Evolutionary conservation across 345 rosid genomes (phyloP), one percentile per base, ranked within the genome.

Genomic region (Psidium friedrichsthalianum): DNA sequence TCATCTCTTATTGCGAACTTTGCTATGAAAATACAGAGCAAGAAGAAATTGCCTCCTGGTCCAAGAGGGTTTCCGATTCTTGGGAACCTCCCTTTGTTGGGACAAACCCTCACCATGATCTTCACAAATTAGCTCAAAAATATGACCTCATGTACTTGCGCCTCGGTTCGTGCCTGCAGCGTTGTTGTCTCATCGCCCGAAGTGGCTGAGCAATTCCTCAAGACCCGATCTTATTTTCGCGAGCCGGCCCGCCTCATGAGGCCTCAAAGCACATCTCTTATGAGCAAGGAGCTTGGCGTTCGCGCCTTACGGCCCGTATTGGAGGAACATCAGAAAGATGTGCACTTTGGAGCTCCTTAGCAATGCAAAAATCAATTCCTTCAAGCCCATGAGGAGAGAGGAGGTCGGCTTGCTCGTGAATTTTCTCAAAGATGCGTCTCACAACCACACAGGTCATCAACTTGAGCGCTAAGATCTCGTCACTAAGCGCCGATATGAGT

Each of bases 321-420:
- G 95, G 95, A 86, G 92, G 21, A 86, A 84, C 44, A 59, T 85
- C 15, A 90, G 94, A 47, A 93, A 92, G 87, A 86, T 91, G 89
- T 93, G 95, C 84, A 90, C 91, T 1, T 61, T 93, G 0, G 89
- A 91, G 87, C 85, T 92, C 76, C 90, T 91, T 11, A 90, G 88
- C 85, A 74, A 36, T 80, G 82, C 22, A 3, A 91, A 93, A 61
- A 86, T 92, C 29, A 85, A 82, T 8, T 85, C 90, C 53, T 92
- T 93, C 83, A 82, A 3, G 85, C 5, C 82, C 47, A 83, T 87
- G 86, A 88, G 93, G 54, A 90, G 86, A 56, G 88, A 93, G 76
- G 91, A 90, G 87, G 83, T 93, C 5, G 85, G 85, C n/a, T 85
- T 85, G 51, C 56, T 92, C 82, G 84, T 93, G 8, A 51, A 84